Conservation (phyloP, 345 rosid species). For the Trapa bicornis region DNA sequence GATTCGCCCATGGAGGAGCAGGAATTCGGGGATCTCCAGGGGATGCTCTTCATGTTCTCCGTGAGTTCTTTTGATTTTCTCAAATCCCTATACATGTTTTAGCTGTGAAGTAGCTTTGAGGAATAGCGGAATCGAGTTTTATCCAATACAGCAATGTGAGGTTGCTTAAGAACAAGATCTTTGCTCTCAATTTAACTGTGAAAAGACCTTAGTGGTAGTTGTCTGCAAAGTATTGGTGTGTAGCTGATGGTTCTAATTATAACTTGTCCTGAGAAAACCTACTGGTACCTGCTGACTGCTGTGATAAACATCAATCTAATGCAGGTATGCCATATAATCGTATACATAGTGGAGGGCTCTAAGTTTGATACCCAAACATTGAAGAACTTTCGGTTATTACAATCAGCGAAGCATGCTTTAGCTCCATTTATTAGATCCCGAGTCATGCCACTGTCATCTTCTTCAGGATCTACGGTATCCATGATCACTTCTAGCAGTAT, state of each 20-base stretch:
- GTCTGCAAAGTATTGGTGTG: background rate
- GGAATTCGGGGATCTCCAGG: conserved; percentile 74
- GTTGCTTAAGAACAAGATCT: background rate
- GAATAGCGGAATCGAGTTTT: background rate
- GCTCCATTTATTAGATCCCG: conserved; percentile 45
- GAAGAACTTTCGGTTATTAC: conserved; percentile 67
- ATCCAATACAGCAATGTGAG: background rate
- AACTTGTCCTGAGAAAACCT: background rate
- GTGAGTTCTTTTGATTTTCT: conserved; percentile 33
- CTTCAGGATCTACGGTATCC: conserved; percentile 20
- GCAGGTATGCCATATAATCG: conserved; percentile 82
- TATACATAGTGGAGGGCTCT: conserved; percentile 57
- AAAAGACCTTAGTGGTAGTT: background rate
- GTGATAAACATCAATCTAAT: conserved; percentile 16
- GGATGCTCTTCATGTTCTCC: conserved; percentile 78
- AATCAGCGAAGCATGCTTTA: conserved; percentile 58
- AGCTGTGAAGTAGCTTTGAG: background rate
- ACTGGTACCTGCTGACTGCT: conserved; percentile 7
- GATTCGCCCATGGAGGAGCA: conserved; percentile 42
- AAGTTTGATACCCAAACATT: conserved; percentile 45
- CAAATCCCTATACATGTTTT: background rate
- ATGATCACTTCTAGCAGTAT: conserved; percentile 19
- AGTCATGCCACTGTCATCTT: conserved; percentile 27
- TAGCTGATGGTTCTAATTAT: background rate
- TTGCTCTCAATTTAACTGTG: background rate